Percentiles rank a stretch among this genome's conserved stretches.
These are phyloP conservation scores for Bisporella sp. DNA, from an alignment of 2,329 filamentous ascomycete genomes.

Conservation along the genomic window DNA sequence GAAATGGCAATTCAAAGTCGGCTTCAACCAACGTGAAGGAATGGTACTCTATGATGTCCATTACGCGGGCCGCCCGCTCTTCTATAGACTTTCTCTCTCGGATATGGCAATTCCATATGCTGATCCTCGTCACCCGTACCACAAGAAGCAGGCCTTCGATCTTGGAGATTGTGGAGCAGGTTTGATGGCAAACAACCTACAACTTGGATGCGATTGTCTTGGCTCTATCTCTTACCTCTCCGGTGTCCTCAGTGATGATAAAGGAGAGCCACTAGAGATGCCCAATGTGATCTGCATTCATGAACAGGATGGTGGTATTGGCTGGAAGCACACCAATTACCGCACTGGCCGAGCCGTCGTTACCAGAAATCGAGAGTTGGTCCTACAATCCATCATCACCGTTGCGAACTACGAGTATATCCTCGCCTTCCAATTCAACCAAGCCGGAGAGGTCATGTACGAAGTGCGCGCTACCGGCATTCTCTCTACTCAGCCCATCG, in stretches of 20 bases:
- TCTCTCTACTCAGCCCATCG: conserved; percentile 59
- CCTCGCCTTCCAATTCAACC: conserved; percentile 64
- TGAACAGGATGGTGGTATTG: conserved; percentile 60
- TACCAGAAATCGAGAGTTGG: conserved; percentile 56
- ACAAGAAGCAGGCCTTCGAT: conserved; percentile 66
- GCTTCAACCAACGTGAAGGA: conserved; percentile 57
- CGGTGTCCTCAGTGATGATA: conserved; percentile 49
- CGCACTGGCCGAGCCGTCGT: conserved; percentile 57
- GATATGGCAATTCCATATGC: conserved; percentile 56
- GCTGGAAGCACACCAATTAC: conserved; percentile 67
- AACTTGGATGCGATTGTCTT: conserved; percentile 64
- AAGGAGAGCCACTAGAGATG: conserved; percentile 50
- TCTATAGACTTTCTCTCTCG: conserved; percentile 59
- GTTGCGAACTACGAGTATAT: conserved; percentile 71
- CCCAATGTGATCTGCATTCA: conserved; percentile 65
- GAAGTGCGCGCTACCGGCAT: conserved; percentile 65
- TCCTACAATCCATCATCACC: conserved; percentile 64
- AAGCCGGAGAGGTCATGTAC: conserved; percentile 59
- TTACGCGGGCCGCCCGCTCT: conserved; percentile 56
- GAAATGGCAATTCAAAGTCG: conserved; percentile 55
- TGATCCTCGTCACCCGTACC: conserved; percentile 60
- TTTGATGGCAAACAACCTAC: conserved; percentile 61
- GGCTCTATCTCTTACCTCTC: conserved; percentile 64
- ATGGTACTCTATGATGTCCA: conserved; percentile 61
- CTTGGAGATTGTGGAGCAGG: conserved; percentile 61